phyloP scores from a whole-genome alignment of 371 early-diverging fungal species.

The Mortierella sp. region DNA sequence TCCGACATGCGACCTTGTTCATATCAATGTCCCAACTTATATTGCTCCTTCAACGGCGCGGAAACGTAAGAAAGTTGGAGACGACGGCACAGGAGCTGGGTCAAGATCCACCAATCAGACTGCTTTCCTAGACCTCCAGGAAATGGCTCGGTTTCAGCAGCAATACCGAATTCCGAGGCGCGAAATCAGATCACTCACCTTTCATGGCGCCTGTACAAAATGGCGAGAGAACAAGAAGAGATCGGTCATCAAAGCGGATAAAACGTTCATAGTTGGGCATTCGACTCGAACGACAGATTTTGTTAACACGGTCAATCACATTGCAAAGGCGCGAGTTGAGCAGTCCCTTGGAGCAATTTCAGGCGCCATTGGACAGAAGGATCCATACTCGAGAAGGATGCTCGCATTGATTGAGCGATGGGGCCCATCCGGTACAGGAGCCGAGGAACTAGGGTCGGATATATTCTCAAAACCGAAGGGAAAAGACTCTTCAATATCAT shows the following conservation, averaged over 20 bases:
- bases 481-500: background rate
- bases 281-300: conserved; percentile 32
- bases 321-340: conserved; percentile 23
- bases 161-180: conserved; percentile 27
- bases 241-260: conserved; percentile 8
- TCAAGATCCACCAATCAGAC: background rate
- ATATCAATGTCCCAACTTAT: conserved; percentile 33
- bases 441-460: conserved; percentile 1
- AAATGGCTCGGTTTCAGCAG: conserved; percentile 36
- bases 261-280: conserved; percentile 31
- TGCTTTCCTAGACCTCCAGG: conserved; percentile 38
- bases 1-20: conserved; percentile 36
- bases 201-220: conserved; percentile 11
- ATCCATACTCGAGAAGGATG: conserved; percentile 40
- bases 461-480: background rate
- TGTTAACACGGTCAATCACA: conserved; percentile 12
- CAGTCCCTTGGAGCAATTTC: conserved; percentile 20
- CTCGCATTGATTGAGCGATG: conserved; percentile 19
- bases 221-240: conserved; percentile 12
- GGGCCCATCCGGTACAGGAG: background rate
- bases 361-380: conserved; percentile 2
- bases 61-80: conserved; percentile 16
- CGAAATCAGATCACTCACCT: conserved; percentile 19
- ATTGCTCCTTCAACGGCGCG: conserved; percentile 5
- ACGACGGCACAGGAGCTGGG: background rate